These are phyloP conservation scores for Mortierella sp. DNA, from an alignment of 371 early-diverging fungal genomes.

Conservation along the genomic window DNA sequence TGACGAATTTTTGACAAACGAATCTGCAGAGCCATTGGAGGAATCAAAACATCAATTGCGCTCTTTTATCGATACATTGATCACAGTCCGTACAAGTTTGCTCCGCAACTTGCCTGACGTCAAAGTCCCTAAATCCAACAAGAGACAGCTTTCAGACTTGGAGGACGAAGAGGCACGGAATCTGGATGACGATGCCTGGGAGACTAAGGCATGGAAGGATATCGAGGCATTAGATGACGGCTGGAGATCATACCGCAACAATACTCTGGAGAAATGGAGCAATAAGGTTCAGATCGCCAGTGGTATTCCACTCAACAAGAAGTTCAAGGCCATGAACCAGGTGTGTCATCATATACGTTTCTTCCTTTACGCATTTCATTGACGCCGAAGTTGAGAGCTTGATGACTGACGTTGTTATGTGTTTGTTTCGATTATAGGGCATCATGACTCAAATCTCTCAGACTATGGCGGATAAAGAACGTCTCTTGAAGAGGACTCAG, in stretches of 20 bases:
- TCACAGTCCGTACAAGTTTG: slow-evolving; percentile 51
- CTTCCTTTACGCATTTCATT: not conserved
- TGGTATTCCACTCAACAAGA: slow-evolving; percentile 79
- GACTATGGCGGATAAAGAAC: slow-evolving; percentile 77
- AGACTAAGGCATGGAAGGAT: slow-evolving; percentile 73
- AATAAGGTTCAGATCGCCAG: slow-evolving; percentile 87
- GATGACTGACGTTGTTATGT: not conserved
- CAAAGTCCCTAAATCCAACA: slow-evolving; percentile 49
- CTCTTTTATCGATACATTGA: slow-evolving; percentile 47
- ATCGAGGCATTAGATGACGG: slow-evolving; percentile 69
- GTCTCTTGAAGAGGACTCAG: slow-evolving; percentile 88
- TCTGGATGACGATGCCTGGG: slow-evolving; percentile 68
- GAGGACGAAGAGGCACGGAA: slow-evolving; percentile 55
- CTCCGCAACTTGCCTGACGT: slow-evolving; percentile 49
- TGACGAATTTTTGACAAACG: slow-evolving; percentile 48
- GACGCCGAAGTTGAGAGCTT: not conserved
- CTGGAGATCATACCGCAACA: slow-evolving; percentile 81
- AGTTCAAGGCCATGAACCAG: slow-evolving; percentile 96
- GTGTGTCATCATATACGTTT: slow-evolving; percentile 24
- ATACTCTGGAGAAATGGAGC: slow-evolving; percentile 94
- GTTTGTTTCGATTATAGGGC: slow-evolving; percentile 47
- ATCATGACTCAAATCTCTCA: slow-evolving; percentile 85
- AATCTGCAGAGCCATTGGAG: slow-evolving; percentile 44
- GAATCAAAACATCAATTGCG: slow-evolving; percentile 48
- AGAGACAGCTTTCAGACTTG: slow-evolving; percentile 46